A percentile compares a stretch with the other conserved stretches of the same genome.
phyloP scores from a whole-genome alignment of 1,284 basidiomycete genomes.

The Leccinum solheimii region DNA sequence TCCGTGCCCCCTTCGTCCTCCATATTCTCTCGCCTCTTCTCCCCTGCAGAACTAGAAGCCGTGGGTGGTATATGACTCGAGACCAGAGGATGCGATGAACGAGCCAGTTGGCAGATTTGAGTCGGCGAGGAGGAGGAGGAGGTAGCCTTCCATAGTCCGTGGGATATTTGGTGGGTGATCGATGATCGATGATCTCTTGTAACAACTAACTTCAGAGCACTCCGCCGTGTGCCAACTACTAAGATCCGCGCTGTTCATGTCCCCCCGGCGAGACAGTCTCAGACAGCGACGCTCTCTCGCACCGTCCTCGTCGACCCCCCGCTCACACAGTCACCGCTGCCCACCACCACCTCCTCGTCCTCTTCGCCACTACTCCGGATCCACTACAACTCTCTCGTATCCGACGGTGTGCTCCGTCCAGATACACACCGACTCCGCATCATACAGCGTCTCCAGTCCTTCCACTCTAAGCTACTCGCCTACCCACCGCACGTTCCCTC shows the following conservation, averaged over 20 bases:
- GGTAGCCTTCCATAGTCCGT: constrained; percentile 38
- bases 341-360: neutral
- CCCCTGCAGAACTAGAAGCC: constrained; percentile 51
- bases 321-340: neutral
- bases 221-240: neutral
- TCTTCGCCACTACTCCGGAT: constrained; percentile 48
- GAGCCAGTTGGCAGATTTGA: constrained; percentile 87
- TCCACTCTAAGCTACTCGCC: constrained; percentile 73
- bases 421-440: constrained; percentile 88
- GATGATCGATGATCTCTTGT: constrained; percentile 1
- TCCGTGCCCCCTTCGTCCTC: too few relatives aligned
- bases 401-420: constrained; percentile 66
- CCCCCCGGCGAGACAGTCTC: neutral
- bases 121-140: constrained; percentile 74
- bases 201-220: constrained; percentile 2
- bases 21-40: too few relatives aligned
- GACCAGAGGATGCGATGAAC: constrained; percentile 89
- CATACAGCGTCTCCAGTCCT: constrained; percentile 75
- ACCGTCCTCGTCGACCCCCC: neutral
- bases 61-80: constrained; percentile 89
- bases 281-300: neutral
- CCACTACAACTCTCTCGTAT: constrained; percentile 77
- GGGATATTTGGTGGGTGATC: neutral
- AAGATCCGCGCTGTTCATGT: neutral
- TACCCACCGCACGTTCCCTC: constrained; percentile 65